These are phyloP conservation scores for rapeseed (Brassica napus) DNA, from an alignment of 345 rosid species.

Conservation along the genomic window DNA sequence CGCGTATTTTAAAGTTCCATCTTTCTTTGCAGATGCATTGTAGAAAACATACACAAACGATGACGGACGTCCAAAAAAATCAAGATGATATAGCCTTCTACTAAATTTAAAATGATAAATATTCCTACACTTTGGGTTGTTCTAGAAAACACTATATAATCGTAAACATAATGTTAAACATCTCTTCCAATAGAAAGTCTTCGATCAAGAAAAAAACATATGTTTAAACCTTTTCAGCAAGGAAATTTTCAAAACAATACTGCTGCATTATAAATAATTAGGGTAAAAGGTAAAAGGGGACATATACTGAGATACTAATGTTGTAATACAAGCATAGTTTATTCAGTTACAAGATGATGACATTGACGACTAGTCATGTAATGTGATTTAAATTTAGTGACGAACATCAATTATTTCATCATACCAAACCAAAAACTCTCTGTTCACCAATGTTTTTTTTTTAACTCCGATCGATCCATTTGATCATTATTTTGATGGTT, in stretches of 20 bases:
- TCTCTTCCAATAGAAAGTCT: not conserved
- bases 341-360: conserved; percentile 7
- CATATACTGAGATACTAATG: not conserved
- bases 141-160: not conserved
- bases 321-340: conserved; percentile 1
- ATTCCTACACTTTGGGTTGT: not conserved
- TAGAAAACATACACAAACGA: not conserved
- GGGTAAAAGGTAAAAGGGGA: not conserved
- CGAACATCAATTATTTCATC: conserved; percentile 32
- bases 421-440: conserved; percentile 30
- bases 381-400: conserved; percentile 8
- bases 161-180: not conserved
- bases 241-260: not conserved
- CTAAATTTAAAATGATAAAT: not conserved
- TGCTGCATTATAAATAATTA: not conserved
- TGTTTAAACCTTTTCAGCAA: not conserved
- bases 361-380: not conserved
- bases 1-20: not conserved
- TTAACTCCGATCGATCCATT: not conserved
- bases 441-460: conserved; percentile 4
- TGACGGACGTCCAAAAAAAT: not conserved
- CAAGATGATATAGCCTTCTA: not conserved
- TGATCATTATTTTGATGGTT: conserved; percentile 11
- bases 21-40: not conserved
- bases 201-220: not conserved